Evolutionary conservation across 495 filamentous ascomycete species (phyloP), one percentile per base, ranked within the genome.

Genomic region (Achaetomiella virescens): DNA sequence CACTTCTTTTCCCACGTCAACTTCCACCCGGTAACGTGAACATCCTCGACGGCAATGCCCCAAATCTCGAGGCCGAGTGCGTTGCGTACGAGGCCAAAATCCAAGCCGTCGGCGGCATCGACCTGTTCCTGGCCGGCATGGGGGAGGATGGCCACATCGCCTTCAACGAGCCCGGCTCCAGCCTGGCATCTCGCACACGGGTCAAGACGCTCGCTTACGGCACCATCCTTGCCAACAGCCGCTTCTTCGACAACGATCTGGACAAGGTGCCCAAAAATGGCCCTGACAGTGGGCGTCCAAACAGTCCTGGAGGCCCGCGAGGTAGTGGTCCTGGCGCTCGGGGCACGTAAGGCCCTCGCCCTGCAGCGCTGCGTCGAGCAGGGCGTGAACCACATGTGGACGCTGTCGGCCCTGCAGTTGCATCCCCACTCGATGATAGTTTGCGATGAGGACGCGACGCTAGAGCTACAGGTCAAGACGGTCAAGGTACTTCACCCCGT

Each of bases 381-480:
- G 27, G 87, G 86, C 8, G 81, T 95, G 40, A 90, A 90, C 65
- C 88, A 92, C 73, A 91, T 91, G 88, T 92, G 88, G 87, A 92
- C 89, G 0, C 78, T 91, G 9, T 90, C 87, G 6, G 81, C 81
- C 25, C 75, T 95, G 54, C 89, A 95, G 69, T 63, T 92, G 59
- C 89, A 92, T 64, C 86, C 81, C 5, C 84, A 90, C 63, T 82
- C 87, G 18, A 78, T 92, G 76, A 80, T 92, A 33, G 87, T 92
- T 3, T 89, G 88, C 43, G 89, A 95, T 60, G 88, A 90, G 52
- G 89, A 95, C 62, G 89, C 89, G 9, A 92, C 89, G 1, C 73
- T 88, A 6, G 89, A 95, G 64, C 72, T 95, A 57, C 82, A 86
- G 68, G 89, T 92, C 45, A 92, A 91, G 79, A 92, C 89, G 0